Evolutionary conservation across 2,329 filamentous ascomycete genomes (phyloP).

Genomic region (Aspergillus sp.): DNA sequence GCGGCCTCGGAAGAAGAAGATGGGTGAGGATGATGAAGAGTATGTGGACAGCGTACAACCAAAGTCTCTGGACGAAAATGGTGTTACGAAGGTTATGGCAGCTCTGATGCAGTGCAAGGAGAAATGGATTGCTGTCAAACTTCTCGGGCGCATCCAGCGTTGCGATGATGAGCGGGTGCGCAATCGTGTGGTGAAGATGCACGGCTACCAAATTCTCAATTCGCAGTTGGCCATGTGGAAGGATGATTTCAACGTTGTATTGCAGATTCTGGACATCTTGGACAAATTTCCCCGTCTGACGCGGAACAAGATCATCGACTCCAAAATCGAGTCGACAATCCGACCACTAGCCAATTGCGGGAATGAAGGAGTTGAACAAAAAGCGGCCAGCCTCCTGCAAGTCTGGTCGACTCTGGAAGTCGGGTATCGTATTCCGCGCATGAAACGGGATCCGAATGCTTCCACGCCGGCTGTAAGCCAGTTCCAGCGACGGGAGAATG

Average conservation of each 20-base stretch:
- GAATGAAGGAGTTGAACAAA: slow-evolving; percentile 74
- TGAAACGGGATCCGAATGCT: slow-evolving; percentile 76
- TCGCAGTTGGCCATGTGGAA: slow-evolving; percentile 82
- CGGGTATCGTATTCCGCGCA: slow-evolving; percentile 88
- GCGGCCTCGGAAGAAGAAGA: slow-evolving; percentile 91
- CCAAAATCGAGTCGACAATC: slow-evolving; percentile 87
- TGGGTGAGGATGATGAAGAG: slow-evolving; percentile 88
- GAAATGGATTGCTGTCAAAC: slow-evolving; percentile 98
- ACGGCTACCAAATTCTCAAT: slow-evolving; percentile 94
- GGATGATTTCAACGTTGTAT: slow-evolving; percentile 85
- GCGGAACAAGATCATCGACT: slow-evolving; percentile 95
- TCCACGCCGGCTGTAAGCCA: slow-evolving; percentile 64
- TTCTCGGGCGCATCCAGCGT: slow-evolving; percentile 84
- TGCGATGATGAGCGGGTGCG: slow-evolving; percentile 86
- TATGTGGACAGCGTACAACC: slow-evolving; percentile 89
- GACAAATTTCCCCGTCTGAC: slow-evolving; percentile 88
- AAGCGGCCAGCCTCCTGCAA: slow-evolving; percentile 72
- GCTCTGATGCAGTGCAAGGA: slow-evolving; percentile 97
- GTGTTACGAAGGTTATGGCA: slow-evolving; percentile 93
- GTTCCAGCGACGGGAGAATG: slow-evolving; percentile 60
- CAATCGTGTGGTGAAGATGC: slow-evolving; percentile 90
- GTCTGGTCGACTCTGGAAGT: slow-evolving; percentile 89
- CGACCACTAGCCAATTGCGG: slow-evolving; percentile 68
- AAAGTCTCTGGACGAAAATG: slow-evolving; percentile 76
- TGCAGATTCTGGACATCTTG: slow-evolving; percentile 88